phyloP scores from a whole-genome alignment of 2,329 filamentous ascomycete species.

The Knufia petricola region DNA sequence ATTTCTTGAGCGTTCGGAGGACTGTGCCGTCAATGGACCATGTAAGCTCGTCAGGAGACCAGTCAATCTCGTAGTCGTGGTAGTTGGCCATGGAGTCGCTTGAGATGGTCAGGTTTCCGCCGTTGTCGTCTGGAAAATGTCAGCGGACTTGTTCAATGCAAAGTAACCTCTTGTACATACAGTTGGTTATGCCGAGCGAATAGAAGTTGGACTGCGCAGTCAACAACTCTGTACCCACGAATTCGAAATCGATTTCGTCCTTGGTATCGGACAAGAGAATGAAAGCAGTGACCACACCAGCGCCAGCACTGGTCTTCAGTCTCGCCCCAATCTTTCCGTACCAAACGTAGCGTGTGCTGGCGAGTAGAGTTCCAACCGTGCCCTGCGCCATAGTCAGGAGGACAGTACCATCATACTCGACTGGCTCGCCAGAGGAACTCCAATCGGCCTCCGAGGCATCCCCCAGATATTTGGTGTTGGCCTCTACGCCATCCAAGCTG shows the following conservation, averaged over 20 bases:
- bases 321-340: conserved; percentile 85
- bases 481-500: conserved; percentile 56
- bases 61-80: conserved; percentile 89
- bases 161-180: conserved; percentile 44
- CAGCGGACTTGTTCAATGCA: conserved; percentile 2
- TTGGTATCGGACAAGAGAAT: conserved; percentile 92
- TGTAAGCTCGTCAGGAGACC: conserved; percentile 74
- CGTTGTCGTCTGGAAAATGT: conserved; percentile 56
- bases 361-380: conserved; percentile 78
- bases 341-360: conserved; percentile 84
- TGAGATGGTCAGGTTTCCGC: conserved; percentile 53
- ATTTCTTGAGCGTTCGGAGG: conserved; percentile 63
- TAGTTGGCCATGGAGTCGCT: conserved; percentile 64
- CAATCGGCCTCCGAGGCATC: conserved; percentile 72
- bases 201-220: conserved; percentile 92
- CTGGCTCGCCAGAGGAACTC: conserved; percentile 73
- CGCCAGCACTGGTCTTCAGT: conserved; percentile 73
- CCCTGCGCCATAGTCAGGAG: conserved; percentile 82
- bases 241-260: conserved; percentile 98
- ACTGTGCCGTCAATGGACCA: conserved; percentile 80
- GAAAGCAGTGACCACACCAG: conserved; percentile 92
- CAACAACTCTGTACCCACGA: conserved; percentile 67
- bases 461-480: conserved; percentile 76
- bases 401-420: conserved; percentile 55
- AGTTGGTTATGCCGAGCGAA: conserved; percentile 85